phyloP scores from a whole-genome alignment of 148 eudicot genomes.

The Camellia granthamiana region DNA sequence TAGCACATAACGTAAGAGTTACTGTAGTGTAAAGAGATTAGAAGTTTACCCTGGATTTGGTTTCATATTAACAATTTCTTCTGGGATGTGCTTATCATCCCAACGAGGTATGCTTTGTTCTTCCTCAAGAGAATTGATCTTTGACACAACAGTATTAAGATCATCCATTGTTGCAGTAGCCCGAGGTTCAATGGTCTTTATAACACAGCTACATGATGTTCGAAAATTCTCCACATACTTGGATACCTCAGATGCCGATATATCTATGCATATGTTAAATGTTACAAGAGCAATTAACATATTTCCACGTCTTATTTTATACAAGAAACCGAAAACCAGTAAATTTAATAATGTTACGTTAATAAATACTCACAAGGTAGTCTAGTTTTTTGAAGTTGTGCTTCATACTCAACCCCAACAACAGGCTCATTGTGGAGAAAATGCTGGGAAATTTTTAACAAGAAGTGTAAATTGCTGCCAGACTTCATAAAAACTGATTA shows the following conservation, averaged over 20 bases:
- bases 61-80: constrained; percentile 59
- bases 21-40: not conserved
- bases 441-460: constrained; percentile 44
- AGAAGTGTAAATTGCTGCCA: constrained; percentile 5
- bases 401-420: constrained; percentile 75
- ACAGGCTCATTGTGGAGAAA: constrained; percentile 66
- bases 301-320: not conserved
- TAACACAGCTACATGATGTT: constrained; percentile 63
- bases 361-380: constrained; percentile 62
- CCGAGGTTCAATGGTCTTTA: constrained; percentile 71
- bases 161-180: constrained; percentile 61
- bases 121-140: constrained; percentile 55
- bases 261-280: constrained; percentile 39
- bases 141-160: constrained; percentile 45
- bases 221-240: constrained; percentile 60
- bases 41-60: constrained; percentile 68
- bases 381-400: constrained; percentile 69
- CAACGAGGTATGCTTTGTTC: constrained; percentile 50
- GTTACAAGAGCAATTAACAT: not conserved
- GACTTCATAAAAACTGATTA: not conserved
- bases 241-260: constrained; percentile 67
- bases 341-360: not conserved
- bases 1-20: not conserved
- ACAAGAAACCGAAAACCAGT: not conserved
- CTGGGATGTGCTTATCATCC: constrained; percentile 79